Conservation (phyloP, 2,329 filamentous ascomycete genomes). For the Cladosporium sp. region DNA sequence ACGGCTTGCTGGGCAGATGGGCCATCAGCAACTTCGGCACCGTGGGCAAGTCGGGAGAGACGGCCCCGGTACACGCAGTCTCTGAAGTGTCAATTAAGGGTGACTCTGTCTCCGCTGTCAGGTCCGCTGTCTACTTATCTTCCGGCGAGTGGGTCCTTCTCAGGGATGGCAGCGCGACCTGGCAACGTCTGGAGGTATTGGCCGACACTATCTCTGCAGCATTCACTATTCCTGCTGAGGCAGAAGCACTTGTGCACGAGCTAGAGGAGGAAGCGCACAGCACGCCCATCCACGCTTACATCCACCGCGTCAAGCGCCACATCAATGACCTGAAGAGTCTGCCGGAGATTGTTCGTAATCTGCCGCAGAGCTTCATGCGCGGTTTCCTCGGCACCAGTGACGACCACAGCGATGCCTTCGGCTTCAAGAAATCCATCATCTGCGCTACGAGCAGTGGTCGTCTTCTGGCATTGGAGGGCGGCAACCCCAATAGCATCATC, state of each 20-base stretch:
- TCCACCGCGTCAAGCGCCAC: conserved; percentile 80
- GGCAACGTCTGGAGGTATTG: conserved; percentile 76
- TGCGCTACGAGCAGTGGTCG: conserved; percentile 74
- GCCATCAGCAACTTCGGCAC: conserved; percentile 42
- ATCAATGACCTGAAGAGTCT: conserved; percentile 69
- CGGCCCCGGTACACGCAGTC: conserved; percentile 56
- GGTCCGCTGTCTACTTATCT: conserved; percentile 62
- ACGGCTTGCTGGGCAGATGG: conserved; percentile 73
- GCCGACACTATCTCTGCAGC: conserved; percentile 72
- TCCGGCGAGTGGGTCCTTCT: conserved; percentile 75
- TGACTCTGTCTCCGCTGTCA: conserved; percentile 64
- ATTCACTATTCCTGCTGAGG: conserved; percentile 63
- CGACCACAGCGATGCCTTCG: conserved; percentile 64
- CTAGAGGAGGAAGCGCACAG: conserved; percentile 81
- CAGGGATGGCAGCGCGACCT: conserved; percentile 72
- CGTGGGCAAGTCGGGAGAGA: conserved; percentile 17
- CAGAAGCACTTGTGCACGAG: conserved; percentile 67
- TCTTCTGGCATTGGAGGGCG: conserved; percentile 72
- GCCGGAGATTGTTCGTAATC: conserved; percentile 62
- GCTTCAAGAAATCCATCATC: conserved; percentile 79
- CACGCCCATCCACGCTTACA: conserved; percentile 72
- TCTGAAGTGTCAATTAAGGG: conserved; percentile 76
- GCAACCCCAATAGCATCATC: conserved; percentile 63
- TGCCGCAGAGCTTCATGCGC: conserved; percentile 63
- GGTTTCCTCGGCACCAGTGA: conserved; percentile 34